Base-by-base conservation (phyloP, 2,329 filamentous ascomycete genomes). In the Ophiobolus disseminans region DNA sequence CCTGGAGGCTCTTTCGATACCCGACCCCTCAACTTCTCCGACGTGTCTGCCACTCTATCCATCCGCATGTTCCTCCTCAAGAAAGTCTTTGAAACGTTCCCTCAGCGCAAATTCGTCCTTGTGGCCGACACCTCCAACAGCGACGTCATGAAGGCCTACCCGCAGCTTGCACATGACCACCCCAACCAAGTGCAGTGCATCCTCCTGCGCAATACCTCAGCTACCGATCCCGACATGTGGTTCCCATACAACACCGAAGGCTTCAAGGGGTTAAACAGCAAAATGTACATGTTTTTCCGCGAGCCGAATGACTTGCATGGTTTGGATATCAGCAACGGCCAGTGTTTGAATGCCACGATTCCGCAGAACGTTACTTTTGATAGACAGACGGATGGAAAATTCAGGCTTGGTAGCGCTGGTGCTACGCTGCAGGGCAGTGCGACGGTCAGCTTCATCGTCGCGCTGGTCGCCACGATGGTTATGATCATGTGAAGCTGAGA, bases 271-370 rank as follows among this genome's bases (percentile, higher is more conserved):
- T 66, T 92, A 34, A 81, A 87, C 40, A 82, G 86, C 68, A 78
- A 78, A 23, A 82, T 77, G 56, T 92, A 90, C 75, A 91, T 92
- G 88, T 92, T 93, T 75, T 92, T 93, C 78, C 75, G 80, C 13
- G 80, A 86, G 14, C 82, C 88, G 0, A 85, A 91, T 68, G 89
- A 92, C 59, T 72, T 92, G 28, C 79, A 63, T 5, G 78, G 80
- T 3, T 72, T 90, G 51, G 87, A 92, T 60, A 84, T 92, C 50
- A 78, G 76, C 2, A 83, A 82, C 35, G 88, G 88, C 1, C 78
- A 87, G 48, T 91, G 89, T 68, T 79, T 84, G 60, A 91, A 91
- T 60, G 60, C 72, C 22, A 80, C 78, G 0, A 80, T 91, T 5
- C 70, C 75, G 28, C 88, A 91, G 70, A 90, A 91, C 53, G 76